Percentiles rank a stretch among this genome's conserved stretches.
phyloP scores from a whole-genome alignment of 2,329 filamentous ascomycete species.

The Venturia carpophila region DNA sequence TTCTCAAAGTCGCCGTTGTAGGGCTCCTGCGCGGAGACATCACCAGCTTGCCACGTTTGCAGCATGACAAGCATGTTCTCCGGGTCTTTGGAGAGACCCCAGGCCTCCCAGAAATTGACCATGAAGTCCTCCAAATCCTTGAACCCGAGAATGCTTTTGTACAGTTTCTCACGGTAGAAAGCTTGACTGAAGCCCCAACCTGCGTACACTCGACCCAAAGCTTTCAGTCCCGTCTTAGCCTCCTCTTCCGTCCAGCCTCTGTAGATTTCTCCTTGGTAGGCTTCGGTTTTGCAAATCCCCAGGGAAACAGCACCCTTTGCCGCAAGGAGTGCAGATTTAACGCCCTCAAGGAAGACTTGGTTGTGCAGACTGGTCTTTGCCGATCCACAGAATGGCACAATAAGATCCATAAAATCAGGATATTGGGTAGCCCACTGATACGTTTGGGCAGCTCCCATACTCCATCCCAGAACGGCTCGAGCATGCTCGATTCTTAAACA shows the following conservation, averaged over 20 bases:
- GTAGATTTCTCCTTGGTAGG: constrained; percentile 33
- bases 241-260: constrained; percentile 48
- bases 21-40: constrained; percentile 59
- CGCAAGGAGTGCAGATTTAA: constrained; percentile 53
- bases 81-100: constrained; percentile 64
- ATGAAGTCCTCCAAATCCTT: constrained; percentile 67
- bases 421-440: constrained; percentile 58
- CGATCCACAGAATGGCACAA: constrained; percentile 58
- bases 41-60: constrained; percentile 69
- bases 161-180: constrained; percentile 67
- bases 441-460: constrained; percentile 61
- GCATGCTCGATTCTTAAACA: constrained; percentile 53
- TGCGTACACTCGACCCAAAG: constrained; percentile 67
- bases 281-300: constrained; percentile 42
- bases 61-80: constrained; percentile 70
- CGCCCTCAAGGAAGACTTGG: constrained; percentile 58
- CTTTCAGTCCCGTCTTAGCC: constrained; percentile 53
- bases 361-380: constrained; percentile 60
- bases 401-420: constrained; percentile 57
- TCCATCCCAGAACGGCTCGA: constrained; percentile 59
- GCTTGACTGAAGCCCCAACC: constrained; percentile 75
- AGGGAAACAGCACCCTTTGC: constrained; percentile 48
- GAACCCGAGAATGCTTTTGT: constrained; percentile 56
- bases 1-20: constrained; percentile 60
- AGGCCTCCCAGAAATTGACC: constrained; percentile 66